Evolutionary conservation across 495 filamentous ascomycete genomes (phyloP).

Genomic region (Penicillium psychrofluorescens): DNA sequence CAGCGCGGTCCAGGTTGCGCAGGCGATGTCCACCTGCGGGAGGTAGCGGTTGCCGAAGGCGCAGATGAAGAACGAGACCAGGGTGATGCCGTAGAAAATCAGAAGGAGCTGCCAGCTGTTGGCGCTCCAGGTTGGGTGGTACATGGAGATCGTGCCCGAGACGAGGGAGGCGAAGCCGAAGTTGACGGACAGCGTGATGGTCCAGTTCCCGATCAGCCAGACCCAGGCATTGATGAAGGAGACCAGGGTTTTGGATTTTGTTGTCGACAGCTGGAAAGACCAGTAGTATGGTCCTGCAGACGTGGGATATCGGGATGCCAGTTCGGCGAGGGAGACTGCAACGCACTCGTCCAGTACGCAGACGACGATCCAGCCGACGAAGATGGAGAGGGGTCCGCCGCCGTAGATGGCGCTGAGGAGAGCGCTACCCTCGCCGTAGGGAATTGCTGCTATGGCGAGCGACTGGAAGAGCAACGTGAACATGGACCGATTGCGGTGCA

Average conservation of each 20-base stretch:
- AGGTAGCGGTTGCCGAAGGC: slow-evolving; percentile 49
- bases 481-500: slow-evolving; percentile 31
- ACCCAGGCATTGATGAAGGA: slow-evolving; percentile 64
- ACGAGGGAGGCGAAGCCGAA: slow-evolving; percentile 58
- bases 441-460: slow-evolving; percentile 36
- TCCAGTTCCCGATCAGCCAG: slow-evolving; percentile 62
- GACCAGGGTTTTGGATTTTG: slow-evolving; percentile 26
- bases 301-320: slow-evolving; percentile 43
- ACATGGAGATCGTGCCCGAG: slow-evolving; percentile 48
- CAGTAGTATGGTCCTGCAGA: slow-evolving; percentile 46
- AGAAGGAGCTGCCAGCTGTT: slow-evolving; percentile 52
- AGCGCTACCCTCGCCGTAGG: slow-evolving; percentile 40
- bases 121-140: slow-evolving; percentile 47
- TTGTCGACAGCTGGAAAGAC: slow-evolving; percentile 29
- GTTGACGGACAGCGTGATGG: slow-evolving; percentile 61
- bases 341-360: slow-evolving; percentile 31
- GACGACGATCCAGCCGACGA: slow-evolving; percentile 37
- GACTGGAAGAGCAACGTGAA: slow-evolving; percentile 30
- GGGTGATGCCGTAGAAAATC: slow-evolving; percentile 50
- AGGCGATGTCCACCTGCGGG: slow-evolving; percentile 45
- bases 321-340: slow-evolving; percentile 37
- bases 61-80: slow-evolving; percentile 48
- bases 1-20: slow-evolving; percentile 32
- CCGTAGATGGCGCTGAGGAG: slow-evolving; percentile 37
- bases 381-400: slow-evolving; percentile 33